Evolutionary conservation across 2,329 filamentous ascomycete genomes (phyloP), one percentile per base, ranked within the genome.

Genomic region (Ophiosphaerella narmari): DNA sequence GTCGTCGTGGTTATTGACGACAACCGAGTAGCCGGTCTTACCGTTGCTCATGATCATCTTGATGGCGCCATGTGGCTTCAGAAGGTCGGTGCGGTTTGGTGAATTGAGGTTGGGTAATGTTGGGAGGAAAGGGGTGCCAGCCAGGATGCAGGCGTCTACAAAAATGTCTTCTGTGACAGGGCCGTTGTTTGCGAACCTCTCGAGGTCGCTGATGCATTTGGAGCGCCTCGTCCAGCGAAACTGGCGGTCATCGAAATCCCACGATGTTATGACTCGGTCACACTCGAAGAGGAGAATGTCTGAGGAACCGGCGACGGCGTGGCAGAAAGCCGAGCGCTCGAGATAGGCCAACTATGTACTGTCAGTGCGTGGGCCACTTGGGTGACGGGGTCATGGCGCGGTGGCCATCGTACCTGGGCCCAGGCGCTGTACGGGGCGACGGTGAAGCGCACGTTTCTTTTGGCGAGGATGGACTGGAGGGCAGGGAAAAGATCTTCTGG

Each of bases 351-450:
- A 83, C 86, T 91, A 39, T 35, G 23, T 6, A 1, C 9, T 23
- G 47, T 75, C 39, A 74, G 69, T 51, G 26, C 2, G 14, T 9
- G 14, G 23, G 11, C 26, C 11, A 29, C 11, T 7, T 29, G 26
- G 26, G 26, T 6, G 26, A 7, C 26, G 26, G 26, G 7, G 26
- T 5, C 21, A 31, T 11, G 34, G 32, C 36, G 32, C 36, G 32
- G 31, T 26, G 23, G 4, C 35, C 8, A 32, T 39, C 37, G 68
- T 75, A 93, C 90, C 84, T 96, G 91, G 50, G 90, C 90, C 64
- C 88, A 87, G 33, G 92, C 91, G 72, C 88, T 91, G 77, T 91
- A 96, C 1, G 93, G 93, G 11, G 93, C 88, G 38, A 95, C 88
- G 40, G 90, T 79, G 67, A 91, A 96, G 53, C 90, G 83, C 48